Base-by-base conservation (phyloP, 1,284 basidiomycete species). In the Cryptococcus sp. region DNA sequence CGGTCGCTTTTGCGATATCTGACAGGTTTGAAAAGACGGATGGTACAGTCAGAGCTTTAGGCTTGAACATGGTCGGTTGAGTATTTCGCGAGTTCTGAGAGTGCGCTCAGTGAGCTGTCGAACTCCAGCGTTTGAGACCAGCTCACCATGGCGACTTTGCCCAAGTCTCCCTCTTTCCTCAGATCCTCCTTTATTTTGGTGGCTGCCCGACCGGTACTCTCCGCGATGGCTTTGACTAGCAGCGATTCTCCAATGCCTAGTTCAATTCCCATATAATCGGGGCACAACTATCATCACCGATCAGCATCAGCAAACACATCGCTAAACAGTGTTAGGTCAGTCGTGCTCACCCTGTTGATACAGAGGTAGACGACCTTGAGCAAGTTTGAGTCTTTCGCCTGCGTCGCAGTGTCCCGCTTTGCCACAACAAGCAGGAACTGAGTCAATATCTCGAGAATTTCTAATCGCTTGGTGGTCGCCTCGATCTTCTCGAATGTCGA, bases 161-260 rank as follows among this genome's bases (percentile, higher is more conserved):
- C 96, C 13, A 99, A 81, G 75, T 99, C 96, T 49, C 96, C 96
- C 72, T 93, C 90, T 71, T 87, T 89, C 82, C 93, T 91, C 60
- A 98, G 83, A 66, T 99, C 96, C 19, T 89, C 85, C 74, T 97
- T 99, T 70, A 99, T 87, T 47, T 88, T 84, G 3, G 85, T 83
- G 20, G 87, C 78, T 66, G 88, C 91, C 56, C 96, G 84, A 11
- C 96, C 96, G 0, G 93, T 97, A 6, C 91, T 93, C 76, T 97
- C 91, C 20, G 87, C 89, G 58, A 99, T 98, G 16, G 96, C 93
- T 73, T 98, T 99, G 75, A 98, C 86, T 38, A 99, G 83, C 20
- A 99, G 80, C 62, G 89, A 91, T 77, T 99, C 96, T 31, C 96
- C 96, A 59, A 99, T 95, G 35, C 96, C 96, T 0, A 99, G 84